Evolutionary conservation across 2,329 filamentous ascomycete genomes (phyloP).

Genomic region (Colletotrichum abscissum): DNA sequence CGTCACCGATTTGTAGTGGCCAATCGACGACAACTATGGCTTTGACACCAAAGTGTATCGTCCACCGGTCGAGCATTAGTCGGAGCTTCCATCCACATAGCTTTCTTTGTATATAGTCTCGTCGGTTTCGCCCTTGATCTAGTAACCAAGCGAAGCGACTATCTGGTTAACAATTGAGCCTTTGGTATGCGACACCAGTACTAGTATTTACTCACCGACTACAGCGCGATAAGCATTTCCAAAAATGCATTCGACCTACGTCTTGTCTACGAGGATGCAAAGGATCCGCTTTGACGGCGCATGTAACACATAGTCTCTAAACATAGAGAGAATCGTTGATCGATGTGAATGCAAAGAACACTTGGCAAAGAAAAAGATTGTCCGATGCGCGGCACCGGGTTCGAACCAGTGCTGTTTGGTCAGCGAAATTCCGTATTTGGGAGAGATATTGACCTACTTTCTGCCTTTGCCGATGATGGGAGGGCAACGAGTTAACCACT

Average conservation of each 20-base stretch:
- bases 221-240: neutral
- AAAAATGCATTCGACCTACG: neutral
- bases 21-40: neutral
- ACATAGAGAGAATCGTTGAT: neutral
- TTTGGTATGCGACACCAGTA: neutral
- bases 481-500: slow-evolving; percentile 36
- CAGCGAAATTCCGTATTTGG: neutral
- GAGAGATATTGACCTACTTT: slow-evolving; percentile 23
- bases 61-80: neutral
- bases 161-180: neutral
- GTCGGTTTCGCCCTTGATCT: neutral
- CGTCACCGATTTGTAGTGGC: neutral
- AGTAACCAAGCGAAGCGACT: no score
- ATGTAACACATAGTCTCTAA: neutral
- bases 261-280: neutral
- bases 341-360: neutral
- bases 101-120: neutral
- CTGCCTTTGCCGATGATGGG: slow-evolving; percentile 21
- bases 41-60: neutral
- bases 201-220: neutral
- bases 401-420: slow-evolving; percentile 28
- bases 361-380: neutral
- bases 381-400: slow-evolving; percentile 30
- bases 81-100: neutral
- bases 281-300: neutral